Percentiles rank a stretch among this genome's conserved stretches.
These are phyloP conservation scores for Przewalskia tangutica DNA, from an alignment of 257 asterid genomes.

Conservation along the genomic window DNA sequence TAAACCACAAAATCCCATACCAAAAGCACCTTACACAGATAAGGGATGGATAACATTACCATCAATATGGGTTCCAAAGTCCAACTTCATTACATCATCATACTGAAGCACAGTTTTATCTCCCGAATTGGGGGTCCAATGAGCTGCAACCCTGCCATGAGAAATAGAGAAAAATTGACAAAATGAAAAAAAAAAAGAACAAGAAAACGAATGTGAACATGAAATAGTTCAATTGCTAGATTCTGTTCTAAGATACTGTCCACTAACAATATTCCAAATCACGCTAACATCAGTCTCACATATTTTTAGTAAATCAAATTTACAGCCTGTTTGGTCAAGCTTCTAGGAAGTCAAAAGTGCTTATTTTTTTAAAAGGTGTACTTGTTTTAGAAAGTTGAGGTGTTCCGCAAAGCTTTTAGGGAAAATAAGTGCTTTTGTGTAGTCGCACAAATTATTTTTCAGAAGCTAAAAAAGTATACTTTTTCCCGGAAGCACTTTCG, in stretches of 20 bases:
- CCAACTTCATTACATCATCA: slow-evolving; percentile 97
- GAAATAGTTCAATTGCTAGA: not conserved
- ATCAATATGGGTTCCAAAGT: slow-evolving; percentile 96
- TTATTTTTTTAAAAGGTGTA: too few species aligned
- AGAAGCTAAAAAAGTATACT: too few species aligned
- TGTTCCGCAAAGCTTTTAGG: too few species aligned
- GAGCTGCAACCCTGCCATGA: slow-evolving; percentile 89
- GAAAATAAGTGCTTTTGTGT: too few species aligned
- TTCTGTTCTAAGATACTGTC: not conserved
- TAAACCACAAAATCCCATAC: not conserved
- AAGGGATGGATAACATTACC: slow-evolving; percentile 33
- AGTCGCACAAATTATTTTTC: too few species aligned
- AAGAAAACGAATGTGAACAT: not conserved
- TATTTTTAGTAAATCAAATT: not conserved
- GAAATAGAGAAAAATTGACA: not conserved
- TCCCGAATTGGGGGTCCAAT: slow-evolving; percentile 96
- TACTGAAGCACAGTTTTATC: slow-evolving; percentile 94
- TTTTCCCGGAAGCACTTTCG: too few species aligned
- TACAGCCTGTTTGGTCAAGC: too few species aligned
- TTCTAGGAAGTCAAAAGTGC: too few species aligned
- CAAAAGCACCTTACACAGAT: not conserved
- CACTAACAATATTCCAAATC: not conserved
- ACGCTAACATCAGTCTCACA: not conserved
- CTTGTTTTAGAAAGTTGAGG: too few species aligned
- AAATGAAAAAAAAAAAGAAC: not conserved